Evolutionary conservation across 805 yeast species (phyloP), one percentile per base, ranked within the genome.

Genomic region (Candida xiaguanensis): DNA sequence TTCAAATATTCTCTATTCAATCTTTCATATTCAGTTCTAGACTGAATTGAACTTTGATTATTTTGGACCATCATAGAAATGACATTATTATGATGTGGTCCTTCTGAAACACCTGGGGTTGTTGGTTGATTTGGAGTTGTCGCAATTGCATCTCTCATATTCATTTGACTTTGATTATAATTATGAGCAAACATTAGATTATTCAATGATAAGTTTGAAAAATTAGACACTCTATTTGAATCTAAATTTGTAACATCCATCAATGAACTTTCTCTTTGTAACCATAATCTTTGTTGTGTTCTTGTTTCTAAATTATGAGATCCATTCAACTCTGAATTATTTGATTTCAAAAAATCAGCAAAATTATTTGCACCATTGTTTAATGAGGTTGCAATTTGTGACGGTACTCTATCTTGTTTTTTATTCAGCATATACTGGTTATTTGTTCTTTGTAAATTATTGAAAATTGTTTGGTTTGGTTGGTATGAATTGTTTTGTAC

Each of bases 251-350:
- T 65, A 38, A 80, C 59, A 54, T 82, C 90, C 62, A 82, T 64
- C 30, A 83, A 63, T 2, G 86, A 78, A 50, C 77, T 82, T 48
- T 85, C 91, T 47, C 91, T 68, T 56, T 85, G 95, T 24, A 87
- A 64, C 95, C 95, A 86, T 37, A 88, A 70, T 45, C 81, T 75
- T 53, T 85, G 93, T 53, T 87, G 95, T 0, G 95, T 85, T 61
- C 95, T 70, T 1, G 86, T 79, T 44, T 80, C 85, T 14, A 44
- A 37, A 39, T 38, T 41, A 26, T 34, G 38, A 9, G 15, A 23
- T 3, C 24, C 22, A 19, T 19, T 36, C 13, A 20, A n/a, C 7
- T 23, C 28, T 11, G 45, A 40, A 29, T 39, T 39, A 31, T 46
- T 48, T 6, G 40, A 34, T 18, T 29, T 51, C 25, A 62, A 51